Percentiles rank a stretch among this genome's conserved stretches.
These are phyloP conservation scores for Ogataea allantospora DNA, from an alignment of 805 yeast genomes.

Conservation along the genomic window DNA sequence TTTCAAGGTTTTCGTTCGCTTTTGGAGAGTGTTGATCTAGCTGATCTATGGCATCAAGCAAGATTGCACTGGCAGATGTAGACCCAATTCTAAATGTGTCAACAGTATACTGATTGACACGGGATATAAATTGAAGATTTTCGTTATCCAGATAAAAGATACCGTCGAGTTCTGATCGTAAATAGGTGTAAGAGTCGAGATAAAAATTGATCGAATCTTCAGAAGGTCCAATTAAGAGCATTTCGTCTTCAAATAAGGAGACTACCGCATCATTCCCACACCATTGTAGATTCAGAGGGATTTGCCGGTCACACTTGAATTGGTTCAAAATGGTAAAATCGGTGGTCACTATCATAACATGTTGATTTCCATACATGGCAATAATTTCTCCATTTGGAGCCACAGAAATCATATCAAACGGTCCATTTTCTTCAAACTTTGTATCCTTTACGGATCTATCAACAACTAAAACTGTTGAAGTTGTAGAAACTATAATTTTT, in stretches of 20 bases:
- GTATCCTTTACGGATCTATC: slow-evolving; percentile 9
- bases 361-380: slow-evolving; percentile 43
- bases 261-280: slow-evolving; percentile 83
- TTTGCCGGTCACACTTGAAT: background rate
- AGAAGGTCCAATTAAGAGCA: slow-evolving; percentile 71
- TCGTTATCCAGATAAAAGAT: slow-evolving; percentile 59
- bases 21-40: slow-evolving; percentile 68
- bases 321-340: slow-evolving; percentile 39
- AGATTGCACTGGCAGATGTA: slow-evolving; percentile 73
- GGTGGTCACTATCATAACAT: slow-evolving; percentile 49
- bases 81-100: slow-evolving; percentile 82
- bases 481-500: slow-evolving; percentile 19
- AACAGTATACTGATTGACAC: slow-evolving; percentile 56
- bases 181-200: slow-evolving; percentile 40
- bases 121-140: slow-evolving; percentile 58
- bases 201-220: slow-evolving; percentile 56
- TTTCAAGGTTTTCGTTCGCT: slow-evolving; percentile 71
- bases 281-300: slow-evolving; percentile 65
- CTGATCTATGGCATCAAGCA: slow-evolving; percentile 74
- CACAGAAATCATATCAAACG: slow-evolving; percentile 18
- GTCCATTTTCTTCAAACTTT: slow-evolving; percentile 13
- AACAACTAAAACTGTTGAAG: slow-evolving; percentile 10
- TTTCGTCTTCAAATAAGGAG: slow-evolving; percentile 54
- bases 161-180: slow-evolving; percentile 66
- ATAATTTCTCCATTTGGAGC: slow-evolving; percentile 58